A percentile compares a stretch with the other conserved stretches of the same genome.
Evolutionary conservation across 768 basidiomycete genomes (phyloP).

Genomic region (Mycena floridula): DNA sequence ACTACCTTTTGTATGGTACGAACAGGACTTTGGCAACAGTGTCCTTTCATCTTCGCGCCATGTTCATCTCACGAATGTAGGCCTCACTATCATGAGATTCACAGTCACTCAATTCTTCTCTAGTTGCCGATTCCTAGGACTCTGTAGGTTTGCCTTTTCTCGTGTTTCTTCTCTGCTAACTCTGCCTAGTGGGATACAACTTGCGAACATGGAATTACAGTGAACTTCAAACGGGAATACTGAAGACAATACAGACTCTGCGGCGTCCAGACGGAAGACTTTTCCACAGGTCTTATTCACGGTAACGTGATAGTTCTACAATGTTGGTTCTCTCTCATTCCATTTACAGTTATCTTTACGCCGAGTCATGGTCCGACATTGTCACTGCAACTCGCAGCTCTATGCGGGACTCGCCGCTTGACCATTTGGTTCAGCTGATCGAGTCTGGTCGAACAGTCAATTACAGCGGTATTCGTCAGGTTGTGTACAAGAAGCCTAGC

Average conservation of each 20-base stretch:
- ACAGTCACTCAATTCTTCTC: background rate
- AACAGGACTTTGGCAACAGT: conserved; percentile 13
- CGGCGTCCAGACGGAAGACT: conserved; percentile 6
- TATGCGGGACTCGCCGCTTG: conserved; percentile 9
- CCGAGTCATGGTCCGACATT: conserved; percentile 21
- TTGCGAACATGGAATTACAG: conserved; percentile 4
- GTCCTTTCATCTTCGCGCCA: conserved; percentile 18
- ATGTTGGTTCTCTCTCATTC: background rate
- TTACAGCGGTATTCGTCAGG: conserved; percentile 16
- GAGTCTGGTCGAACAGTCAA: conserved; percentile 11
- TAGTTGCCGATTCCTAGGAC: conserved; percentile 42
- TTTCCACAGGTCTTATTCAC: conserved; percentile 7
- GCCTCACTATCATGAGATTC: conserved; percentile 13
- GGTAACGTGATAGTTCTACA: conserved; percentile 4
- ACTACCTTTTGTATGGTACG: conserved; percentile 21
- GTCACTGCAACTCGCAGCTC: conserved; percentile 14
- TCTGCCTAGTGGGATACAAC: conserved; percentile 28
- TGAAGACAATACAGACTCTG: conserved; percentile 14
- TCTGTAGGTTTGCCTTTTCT: conserved; percentile 29
- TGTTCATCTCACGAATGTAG: conserved; percentile 45
- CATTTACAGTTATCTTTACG: conserved; percentile 14
- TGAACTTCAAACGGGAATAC: conserved; percentile 11
- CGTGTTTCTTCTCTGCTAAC: background rate
- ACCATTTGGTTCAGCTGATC: conserved; percentile 20
- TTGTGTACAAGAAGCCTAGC: conserved; percentile 21